Percentiles rank a stretch among this genome's conserved stretches.
phyloP scores from a whole-genome alignment of 2,329 filamentous ascomycete species.

The Microdochium paspali region DNA sequence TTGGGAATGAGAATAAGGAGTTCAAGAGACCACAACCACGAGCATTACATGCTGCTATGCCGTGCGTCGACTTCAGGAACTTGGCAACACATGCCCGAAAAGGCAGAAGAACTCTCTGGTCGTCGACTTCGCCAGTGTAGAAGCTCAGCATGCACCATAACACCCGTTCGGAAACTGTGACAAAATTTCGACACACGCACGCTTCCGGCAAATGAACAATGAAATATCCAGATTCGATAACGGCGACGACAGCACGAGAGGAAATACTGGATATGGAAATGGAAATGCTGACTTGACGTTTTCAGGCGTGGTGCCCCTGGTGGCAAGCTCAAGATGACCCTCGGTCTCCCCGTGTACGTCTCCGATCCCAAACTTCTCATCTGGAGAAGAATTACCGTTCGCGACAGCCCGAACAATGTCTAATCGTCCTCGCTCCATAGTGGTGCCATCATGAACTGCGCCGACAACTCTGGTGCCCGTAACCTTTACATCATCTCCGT shows the following conservation, averaged over 20 bases:
- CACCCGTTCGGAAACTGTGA: background rate
- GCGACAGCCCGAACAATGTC: background rate
- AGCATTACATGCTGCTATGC: background rate
- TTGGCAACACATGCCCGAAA: too few relatives aligned
- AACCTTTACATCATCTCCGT: conserved; percentile 99
- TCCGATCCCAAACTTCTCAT: too few relatives aligned
- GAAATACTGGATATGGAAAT: background rate
- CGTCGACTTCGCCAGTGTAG: too few relatives aligned
- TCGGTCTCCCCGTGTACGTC: conserved; percentile 99
- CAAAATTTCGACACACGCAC: background rate
- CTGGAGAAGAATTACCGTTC: too few relatives aligned
- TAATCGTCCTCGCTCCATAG: conserved; percentile 33
- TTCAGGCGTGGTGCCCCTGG: conserved; percentile 79
- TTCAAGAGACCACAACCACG: background rate
- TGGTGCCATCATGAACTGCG: conserved; percentile 99
- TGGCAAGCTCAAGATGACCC: conserved; percentile 99
- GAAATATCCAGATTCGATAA: conserved; percentile 4
- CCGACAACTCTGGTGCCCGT: conserved; percentile 96
- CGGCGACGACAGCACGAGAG: conserved; percentile 3
- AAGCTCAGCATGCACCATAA: too few relatives aligned
- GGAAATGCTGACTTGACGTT: conserved; percentile 7
- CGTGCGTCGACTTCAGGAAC: too few relatives aligned
- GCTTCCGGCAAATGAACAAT: background rate
- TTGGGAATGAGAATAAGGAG: background rate
- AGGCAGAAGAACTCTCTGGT: too few relatives aligned